Conservation (phyloP, 2,329 filamentous ascomycete genomes). For the Aspergillus bombycis region DNA sequence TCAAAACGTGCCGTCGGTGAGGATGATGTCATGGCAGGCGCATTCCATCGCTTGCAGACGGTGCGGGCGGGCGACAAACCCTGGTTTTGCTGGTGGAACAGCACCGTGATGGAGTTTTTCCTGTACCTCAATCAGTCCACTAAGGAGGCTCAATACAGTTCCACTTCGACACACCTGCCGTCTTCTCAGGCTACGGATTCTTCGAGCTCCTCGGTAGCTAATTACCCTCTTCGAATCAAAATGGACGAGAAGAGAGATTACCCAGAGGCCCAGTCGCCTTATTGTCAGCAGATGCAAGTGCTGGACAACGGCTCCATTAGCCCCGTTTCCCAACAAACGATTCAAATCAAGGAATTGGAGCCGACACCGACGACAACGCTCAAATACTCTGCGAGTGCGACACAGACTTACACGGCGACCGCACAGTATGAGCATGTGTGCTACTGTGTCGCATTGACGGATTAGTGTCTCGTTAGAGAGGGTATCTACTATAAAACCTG, state of each 20-base stretch:
- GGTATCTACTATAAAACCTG: conserved; percentile 7
- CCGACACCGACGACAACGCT: conserved; percentile 41
- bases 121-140: conserved; percentile 63
- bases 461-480: conserved; percentile 27
- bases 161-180: conserved; percentile 21
- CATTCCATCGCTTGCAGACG: conserved; percentile 43
- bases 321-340: conserved; percentile 30
- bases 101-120: conserved; percentile 67
- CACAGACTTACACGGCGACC: conserved; percentile 40
- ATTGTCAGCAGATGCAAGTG: conserved; percentile 68
- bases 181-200: conserved; percentile 1
- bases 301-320: conserved; percentile 53
- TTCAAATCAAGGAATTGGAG: conserved; percentile 39
- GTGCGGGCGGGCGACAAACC: conserved; percentile 61
- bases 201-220: conserved; percentile 21
- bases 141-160: conserved; percentile 23
- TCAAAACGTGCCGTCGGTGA: conserved; percentile 34
- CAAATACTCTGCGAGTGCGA: conserved; percentile 26
- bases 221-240: conserved; percentile 64
- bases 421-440: conserved; percentile 39
- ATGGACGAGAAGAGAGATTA: conserved; percentile 65
- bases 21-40: conserved; percentile 28
- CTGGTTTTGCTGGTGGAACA: conserved; percentile 73
- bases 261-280: conserved; percentile 50
- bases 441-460: conserved; percentile 40